Evolutionary conservation across 176 grass and related monocot genomes (phyloP), one percentile per base, ranked within the genome.

Genomic region (Cenchrus purpureus): DNA sequence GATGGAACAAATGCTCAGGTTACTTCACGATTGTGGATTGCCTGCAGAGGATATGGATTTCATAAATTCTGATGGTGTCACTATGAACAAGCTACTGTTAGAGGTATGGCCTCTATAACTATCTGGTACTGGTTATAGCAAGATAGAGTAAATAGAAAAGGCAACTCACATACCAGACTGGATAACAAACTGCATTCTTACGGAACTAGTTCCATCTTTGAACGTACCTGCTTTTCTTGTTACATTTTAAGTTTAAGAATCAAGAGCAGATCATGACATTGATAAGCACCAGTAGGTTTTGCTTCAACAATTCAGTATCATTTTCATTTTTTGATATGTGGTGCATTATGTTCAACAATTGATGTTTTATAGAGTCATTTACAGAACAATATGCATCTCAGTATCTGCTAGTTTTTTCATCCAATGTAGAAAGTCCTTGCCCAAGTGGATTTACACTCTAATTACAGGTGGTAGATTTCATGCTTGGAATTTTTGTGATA

Each of bases 1-100:
- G 75, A 98, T 98, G 97, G 97, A 98, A 73, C 93, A 98, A 77
- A 98, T 95, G 93, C 82, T 98, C 53, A 89, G 93, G 63, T 76
- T 98, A 83, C 93, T 98, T 80, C 97, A 94, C 62, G 81, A 89
- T 28, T 95, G 97, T 89, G 97, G 91, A 79, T 88, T 98, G 60
- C 97, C 97, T 53, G 84, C 64, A 46, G 90, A 98, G 86, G 97
- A 98, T 84, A 81, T 88, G 83, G 86, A 95, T 70, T 98, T 98
- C 85, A 95, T 98, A 77, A 98, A 98, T 83, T 94, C 97, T 77
- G 93, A 98, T 83, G 97, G 97, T 86, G 71, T 85, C 74, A 88
- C 85, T 44, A 98, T 98, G 97, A 95, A 98, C 88, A 94, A 98
- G 61, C 83, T 98, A 40, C 82, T 98, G 54, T 72, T 94, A 85